Conservation (phyloP, 768 basidiomycete genomes). For the Russula foetens region DNA sequence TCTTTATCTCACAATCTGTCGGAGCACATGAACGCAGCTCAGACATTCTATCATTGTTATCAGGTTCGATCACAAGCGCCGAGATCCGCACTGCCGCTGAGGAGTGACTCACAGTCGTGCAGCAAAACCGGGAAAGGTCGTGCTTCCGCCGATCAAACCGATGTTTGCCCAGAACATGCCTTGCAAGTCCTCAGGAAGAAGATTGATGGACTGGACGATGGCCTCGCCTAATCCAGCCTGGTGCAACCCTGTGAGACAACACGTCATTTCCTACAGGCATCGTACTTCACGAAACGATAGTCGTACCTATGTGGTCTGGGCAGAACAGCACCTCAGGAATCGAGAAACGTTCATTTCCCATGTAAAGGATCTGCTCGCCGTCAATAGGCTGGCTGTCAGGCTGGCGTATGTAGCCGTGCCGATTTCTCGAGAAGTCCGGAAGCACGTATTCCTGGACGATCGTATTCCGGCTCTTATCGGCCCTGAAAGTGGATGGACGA, state of each 20-base stretch:
- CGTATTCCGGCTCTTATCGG: constrained; percentile 46
- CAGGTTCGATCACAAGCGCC: not conserved
- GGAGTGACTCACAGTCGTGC: constrained; percentile 56
- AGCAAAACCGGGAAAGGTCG: constrained; percentile 65
- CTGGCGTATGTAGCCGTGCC: constrained; percentile 47
- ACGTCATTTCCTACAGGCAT: constrained; percentile 1
- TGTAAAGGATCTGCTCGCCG: constrained; percentile 63
- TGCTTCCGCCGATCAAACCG: constrained; percentile 79
- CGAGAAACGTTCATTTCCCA: constrained; percentile 88
- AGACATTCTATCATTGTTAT: constrained; percentile 45
- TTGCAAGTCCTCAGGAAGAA: constrained; percentile 71
- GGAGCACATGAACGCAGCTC: constrained; percentile 80
- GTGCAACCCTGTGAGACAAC: constrained; percentile 46
- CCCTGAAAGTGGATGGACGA: constrained; percentile 30
- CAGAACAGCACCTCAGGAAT: constrained; percentile 91
- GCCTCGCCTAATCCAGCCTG: constrained; percentile 74
- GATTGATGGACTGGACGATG: constrained; percentile 66
- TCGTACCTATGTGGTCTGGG: constrained; percentile 78
- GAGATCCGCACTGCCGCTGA: not conserved
- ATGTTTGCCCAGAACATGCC: constrained; percentile 97
- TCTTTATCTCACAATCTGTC: constrained; percentile 63
- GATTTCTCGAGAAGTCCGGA: constrained; percentile 73
- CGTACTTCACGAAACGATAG: not conserved
- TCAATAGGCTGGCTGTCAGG: constrained; percentile 46
- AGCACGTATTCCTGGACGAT: constrained; percentile 87